Evolutionary conservation across 2,329 filamentous ascomycete genomes (phyloP), one percentile per base, ranked within the genome.

Genomic region (Cladosporium sp.): DNA sequence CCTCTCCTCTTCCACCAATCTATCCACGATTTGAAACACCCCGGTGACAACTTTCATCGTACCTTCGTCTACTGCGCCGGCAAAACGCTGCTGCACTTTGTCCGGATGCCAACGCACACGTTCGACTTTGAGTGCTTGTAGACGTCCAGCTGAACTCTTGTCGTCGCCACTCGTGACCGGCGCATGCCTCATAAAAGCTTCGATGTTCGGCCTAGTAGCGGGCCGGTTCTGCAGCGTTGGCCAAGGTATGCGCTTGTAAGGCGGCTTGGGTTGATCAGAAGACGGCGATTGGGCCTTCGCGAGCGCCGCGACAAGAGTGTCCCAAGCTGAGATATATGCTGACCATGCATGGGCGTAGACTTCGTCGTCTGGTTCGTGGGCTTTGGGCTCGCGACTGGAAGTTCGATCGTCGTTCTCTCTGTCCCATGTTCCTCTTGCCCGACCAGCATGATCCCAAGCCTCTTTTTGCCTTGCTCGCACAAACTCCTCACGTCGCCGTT

Each of bases 91-190:
- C 81, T 97, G 92, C 65, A 98, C 91, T 82, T 98, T 99, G 80
- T 99, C 95, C 4, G 95, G 95, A 81, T 99, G 95, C 95, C 95
- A 99, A 18, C 93, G 85, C 21, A 98, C 89, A 61, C 95, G 87
- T 81, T 99, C 95, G 5, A 87, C 81, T 78, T 96, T 97, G 62
- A 98, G 82, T 5, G 85, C 76, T 53, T 83, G 80, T 16, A 79
- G 63, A 23, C 67, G 1, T 65, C 71, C 8, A 68, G 67, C 5
- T 10, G 35, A 29, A 57, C 62, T 23, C 7, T 21, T 50, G 8
- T 31, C 31, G 1, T 37, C 21, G 29, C 46, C 28, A 68, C 66
- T 64, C 14, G 23, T 6, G 1, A 62, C 8, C 8, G 82, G 82
- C n/a, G 83, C 83, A 73, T 83, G 80, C 0, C 86, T 81, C 72